Percentiles rank a stretch among this genome's conserved stretches.
These are phyloP conservation scores for Hypocreales sp. DNA, from an alignment of 2,329 filamentous ascomycete species.

Conservation along the genomic window DNA sequence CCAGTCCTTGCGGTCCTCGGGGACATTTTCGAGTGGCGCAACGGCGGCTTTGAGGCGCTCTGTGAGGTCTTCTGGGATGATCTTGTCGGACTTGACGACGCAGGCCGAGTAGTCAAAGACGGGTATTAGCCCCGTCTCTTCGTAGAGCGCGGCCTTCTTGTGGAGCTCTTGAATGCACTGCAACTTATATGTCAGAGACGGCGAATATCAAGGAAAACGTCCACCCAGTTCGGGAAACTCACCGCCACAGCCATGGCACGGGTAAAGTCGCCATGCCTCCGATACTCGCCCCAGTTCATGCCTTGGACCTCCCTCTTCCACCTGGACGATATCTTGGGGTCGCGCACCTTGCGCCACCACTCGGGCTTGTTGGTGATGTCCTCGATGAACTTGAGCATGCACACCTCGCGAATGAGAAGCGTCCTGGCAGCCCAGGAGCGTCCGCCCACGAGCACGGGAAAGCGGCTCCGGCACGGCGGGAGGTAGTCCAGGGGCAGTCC, in stretches of 20 bases:
- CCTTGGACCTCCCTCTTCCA: conserved; percentile 14
- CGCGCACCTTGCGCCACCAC: conserved; percentile 17
- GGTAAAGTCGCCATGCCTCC: conserved; percentile 11
- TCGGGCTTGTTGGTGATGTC: conserved; percentile 18
- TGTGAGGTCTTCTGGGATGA: conserved; percentile 9
- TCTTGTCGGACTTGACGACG: conserved; percentile 19
- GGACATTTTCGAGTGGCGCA: conserved; percentile 31
- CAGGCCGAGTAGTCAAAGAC: conserved; percentile 15
- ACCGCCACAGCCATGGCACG: conserved; percentile 15
- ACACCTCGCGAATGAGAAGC: conserved; percentile 13
- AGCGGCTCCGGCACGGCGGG: background rate
- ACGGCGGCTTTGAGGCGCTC: conserved; percentile 27
- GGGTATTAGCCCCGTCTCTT: conserved; percentile 16
- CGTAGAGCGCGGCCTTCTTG: conserved; percentile 16
- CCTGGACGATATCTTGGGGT: conserved; percentile 10
- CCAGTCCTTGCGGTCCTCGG: conserved; percentile 38
- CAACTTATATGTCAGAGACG: too few relatives aligned
- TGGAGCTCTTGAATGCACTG: conserved; percentile 18
- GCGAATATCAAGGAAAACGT: too few relatives aligned
- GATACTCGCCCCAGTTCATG: conserved; percentile 13
- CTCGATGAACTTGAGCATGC: conserved; percentile 17
- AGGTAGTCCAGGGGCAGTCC: background rate
- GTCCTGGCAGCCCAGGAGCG: conserved; percentile 11
- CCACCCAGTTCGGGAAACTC: conserved; percentile 3
- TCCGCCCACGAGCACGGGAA: conserved; percentile 1